Evolutionary conservation across 352 stramenopile species (phyloP).

Genomic region (Globisporangium lucens): DNA sequence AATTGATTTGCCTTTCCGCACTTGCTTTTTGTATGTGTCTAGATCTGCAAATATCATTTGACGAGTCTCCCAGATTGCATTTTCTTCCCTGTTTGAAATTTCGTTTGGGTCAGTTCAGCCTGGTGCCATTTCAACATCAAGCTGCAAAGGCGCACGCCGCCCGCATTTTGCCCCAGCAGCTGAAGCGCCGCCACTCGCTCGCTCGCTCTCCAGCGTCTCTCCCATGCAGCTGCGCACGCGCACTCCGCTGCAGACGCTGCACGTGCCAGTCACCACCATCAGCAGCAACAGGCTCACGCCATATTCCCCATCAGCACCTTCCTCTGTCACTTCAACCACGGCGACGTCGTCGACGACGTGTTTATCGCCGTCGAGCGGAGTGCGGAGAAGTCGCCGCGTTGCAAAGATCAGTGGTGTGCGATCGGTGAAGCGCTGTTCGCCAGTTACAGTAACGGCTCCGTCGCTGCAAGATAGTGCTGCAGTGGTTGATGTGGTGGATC

Average conservation of each 20-base stretch:
- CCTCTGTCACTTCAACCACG: not conserved
- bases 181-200: not conserved
- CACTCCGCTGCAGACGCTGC: slow-evolving; percentile 4
- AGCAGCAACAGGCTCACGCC: not conserved
- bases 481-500: not conserved
- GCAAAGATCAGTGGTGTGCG: not conserved
- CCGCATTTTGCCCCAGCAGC: not conserved
- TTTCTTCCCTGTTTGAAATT: not conserved
- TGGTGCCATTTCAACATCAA: slow-evolving; percentile 3
- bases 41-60: slow-evolving; percentile 1
- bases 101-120: not conserved
- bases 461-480: not conserved
- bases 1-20: not conserved
- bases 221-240: slow-evolving; percentile 8
- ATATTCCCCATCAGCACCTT: not conserved
- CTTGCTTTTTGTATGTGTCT: not conserved
- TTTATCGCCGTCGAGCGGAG: not conserved
- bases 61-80: too few relatives aligned
- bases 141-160: not conserved
- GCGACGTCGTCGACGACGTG: not conserved
- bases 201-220: not conserved
- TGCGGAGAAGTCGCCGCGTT: slow-evolving; percentile 6
- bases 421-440: not conserved
- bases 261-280: not conserved
- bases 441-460: not conserved